phyloP scores from a whole-genome alignment of 2,329 filamentous ascomycete genomes.

The Aspergillus thermomutatus region DNA sequence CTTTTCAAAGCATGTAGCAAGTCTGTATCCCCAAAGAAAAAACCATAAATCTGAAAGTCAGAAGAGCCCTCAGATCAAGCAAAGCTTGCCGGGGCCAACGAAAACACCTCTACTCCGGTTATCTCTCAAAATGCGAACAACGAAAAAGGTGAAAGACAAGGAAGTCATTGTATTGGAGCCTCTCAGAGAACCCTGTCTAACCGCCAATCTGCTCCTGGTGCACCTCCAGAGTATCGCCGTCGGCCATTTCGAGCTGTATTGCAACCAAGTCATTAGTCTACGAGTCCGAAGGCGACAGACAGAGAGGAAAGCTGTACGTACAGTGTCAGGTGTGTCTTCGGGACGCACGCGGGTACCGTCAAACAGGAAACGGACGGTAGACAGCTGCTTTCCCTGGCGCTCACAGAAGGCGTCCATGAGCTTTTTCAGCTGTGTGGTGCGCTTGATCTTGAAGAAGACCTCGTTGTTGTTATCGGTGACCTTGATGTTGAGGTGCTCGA shows the following conservation, averaged over 20 bases:
- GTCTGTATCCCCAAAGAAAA: neutral
- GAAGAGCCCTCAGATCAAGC: neutral
- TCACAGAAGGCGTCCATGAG: constrained; percentile 98
- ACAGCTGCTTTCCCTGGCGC: constrained; percentile 81
- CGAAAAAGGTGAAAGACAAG: neutral
- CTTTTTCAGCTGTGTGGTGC: constrained; percentile 92
- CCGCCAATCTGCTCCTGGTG: constrained; percentile 98
- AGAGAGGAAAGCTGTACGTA: constrained; percentile 52
- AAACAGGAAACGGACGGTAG: constrained; percentile 88
- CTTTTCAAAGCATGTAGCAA: neutral
- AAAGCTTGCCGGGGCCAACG: neutral
- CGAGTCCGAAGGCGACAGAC: neutral
- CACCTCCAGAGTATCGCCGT: constrained; percentile 93
- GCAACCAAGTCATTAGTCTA: neutral
- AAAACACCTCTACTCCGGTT: neutral
- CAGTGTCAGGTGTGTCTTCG: constrained; percentile 84
- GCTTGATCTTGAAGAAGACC: constrained; percentile 99
- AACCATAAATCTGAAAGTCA: neutral
- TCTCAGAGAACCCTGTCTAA: constrained; percentile 11
- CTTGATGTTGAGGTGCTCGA: constrained; percentile 97
- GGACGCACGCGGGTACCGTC: constrained; percentile 91
- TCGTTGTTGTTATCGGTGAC: constrained; percentile 99
- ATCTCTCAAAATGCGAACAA: neutral
- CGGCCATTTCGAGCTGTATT: constrained; percentile 85
- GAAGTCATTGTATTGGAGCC: neutral